Evolutionary conservation across 371 early-diverging fungal species (phyloP).

Genomic region (Umbelopsis sp.): DNA sequence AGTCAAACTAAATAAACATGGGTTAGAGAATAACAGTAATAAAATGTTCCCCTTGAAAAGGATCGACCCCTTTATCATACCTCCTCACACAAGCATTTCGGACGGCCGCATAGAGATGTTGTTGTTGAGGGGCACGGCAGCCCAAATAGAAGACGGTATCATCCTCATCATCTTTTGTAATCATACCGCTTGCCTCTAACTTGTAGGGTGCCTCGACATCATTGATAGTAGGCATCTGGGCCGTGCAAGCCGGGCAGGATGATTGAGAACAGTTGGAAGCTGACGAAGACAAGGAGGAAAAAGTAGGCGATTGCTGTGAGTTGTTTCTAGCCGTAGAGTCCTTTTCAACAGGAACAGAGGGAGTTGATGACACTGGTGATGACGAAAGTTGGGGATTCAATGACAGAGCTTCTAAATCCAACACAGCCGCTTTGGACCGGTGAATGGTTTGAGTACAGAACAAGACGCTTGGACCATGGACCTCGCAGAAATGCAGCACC

Average conservation of each 20-base stretch:
- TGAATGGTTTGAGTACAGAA: slow-evolving; percentile 62
- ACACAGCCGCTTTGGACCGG: slow-evolving; percentile 22
- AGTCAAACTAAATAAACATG: slow-evolving; percentile 50
- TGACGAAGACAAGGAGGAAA: slow-evolving; percentile 23
- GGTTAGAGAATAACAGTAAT: neutral
- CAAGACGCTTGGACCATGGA: slow-evolving; percentile 61
- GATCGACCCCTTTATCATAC: slow-evolving; percentile 27
- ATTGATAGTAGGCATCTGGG: slow-evolving; percentile 39
- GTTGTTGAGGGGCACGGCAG: slow-evolving; percentile 54
- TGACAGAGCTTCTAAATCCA: slow-evolving; percentile 3
- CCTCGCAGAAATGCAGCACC: slow-evolving; percentile 62
- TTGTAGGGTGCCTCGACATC: slow-evolving; percentile 24
- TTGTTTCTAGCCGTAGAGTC: neutral
- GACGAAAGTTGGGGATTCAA: slow-evolving; percentile 18
- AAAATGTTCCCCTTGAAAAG: neutral
- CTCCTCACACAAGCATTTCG: slow-evolving; percentile 67
- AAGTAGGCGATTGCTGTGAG: slow-evolving; percentile 18
- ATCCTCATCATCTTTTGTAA: slow-evolving; percentile 53
- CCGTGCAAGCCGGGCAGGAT: slow-evolving; percentile 52
- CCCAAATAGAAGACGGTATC: slow-evolving; percentile 49
- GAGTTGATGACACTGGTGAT: slow-evolving; percentile 7
- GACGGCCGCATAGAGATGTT: slow-evolving; percentile 54
- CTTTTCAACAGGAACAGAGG: slow-evolving; percentile 15
- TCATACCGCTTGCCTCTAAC: slow-evolving; percentile 43
- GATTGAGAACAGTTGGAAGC: slow-evolving; percentile 21